Percentiles rank a stretch among this genome's conserved stretches.
These are phyloP conservation scores for Sabuloglossum arenarium DNA, from an alignment of 495 filamentous ascomycete species.

Conservation along the genomic window DNA sequence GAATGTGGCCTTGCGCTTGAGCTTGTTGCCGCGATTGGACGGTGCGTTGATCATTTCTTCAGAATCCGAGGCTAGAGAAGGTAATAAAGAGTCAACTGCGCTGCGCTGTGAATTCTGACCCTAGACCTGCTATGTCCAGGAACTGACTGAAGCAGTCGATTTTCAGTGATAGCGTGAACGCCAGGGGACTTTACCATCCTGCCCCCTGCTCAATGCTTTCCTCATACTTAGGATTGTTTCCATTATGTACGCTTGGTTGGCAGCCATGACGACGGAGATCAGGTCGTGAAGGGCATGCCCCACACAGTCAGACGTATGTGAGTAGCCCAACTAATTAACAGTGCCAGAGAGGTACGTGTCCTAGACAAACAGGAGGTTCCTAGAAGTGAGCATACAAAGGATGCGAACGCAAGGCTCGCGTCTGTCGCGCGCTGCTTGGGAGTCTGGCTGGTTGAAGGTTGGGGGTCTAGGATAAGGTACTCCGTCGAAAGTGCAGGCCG, in stretches of 20 bases:
- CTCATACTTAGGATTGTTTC: not conserved
- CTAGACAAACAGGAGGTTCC: not conserved
- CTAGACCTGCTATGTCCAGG: not conserved
- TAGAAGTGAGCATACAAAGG: too few relatives aligned
- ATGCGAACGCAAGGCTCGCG: not conserved
- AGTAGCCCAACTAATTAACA: not conserved
- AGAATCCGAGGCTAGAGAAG: slow-evolving; percentile 50
- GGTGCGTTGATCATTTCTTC: slow-evolving; percentile 62
- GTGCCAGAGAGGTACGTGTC: not conserved
- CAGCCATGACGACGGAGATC: not conserved
- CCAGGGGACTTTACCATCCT: not conserved
- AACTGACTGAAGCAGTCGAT: not conserved
- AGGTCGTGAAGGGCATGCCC: not conserved
- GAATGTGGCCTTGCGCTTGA: slow-evolving; percentile 62
- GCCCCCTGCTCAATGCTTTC: not conserved
- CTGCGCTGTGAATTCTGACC: slow-evolving; percentile 2
- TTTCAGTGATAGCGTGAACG: not conserved
- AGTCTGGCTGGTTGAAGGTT: too few relatives aligned
- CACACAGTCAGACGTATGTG: not conserved
- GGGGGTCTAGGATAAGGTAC: too few relatives aligned
- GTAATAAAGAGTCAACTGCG: not conserved
- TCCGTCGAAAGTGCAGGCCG: too few relatives aligned
- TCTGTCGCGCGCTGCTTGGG: not conserved
- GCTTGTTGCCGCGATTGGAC: slow-evolving; percentile 82
- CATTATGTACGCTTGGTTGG: not conserved